Evolutionary conservation across 352 stramenopile genomes (phyloP), one percentile per base, ranked within the genome.

Genomic region (Phytopythium mirpurense): DNA sequence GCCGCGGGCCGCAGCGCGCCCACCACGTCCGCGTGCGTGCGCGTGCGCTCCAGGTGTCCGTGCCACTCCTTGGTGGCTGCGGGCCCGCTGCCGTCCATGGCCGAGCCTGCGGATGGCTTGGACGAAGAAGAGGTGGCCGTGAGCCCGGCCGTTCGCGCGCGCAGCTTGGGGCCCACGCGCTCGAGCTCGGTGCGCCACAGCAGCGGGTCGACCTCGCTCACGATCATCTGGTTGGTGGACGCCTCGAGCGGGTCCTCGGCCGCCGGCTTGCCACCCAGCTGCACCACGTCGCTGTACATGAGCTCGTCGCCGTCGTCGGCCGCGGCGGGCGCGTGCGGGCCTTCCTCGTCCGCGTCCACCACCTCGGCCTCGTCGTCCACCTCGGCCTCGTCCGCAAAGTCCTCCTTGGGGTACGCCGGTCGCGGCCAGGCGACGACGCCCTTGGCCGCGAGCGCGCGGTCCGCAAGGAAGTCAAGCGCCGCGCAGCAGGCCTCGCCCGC

Each of bases 181-280:
- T 93, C 83, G 9, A 93, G 63, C 66, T 93, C 83, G 15, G 77
- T 91, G 53, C 89, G 90, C 83, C 83, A 90, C 18, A 91, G 64
- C 57, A 90, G 48, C 41, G 83, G 83, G 45, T 93, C 69, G 49
- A 93, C 78, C 35, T 86, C 68, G 56, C 80, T 89, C 49, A 90
- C 60, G 67, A 93, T 93, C 77, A 93, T 93, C 57, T 93, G 80
- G 63, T 90, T 79, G 57, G 79, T 85, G 32, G 77, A 89, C 54
- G 88, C 74, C 54, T 91, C 80, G 11, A 90, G 59, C 18, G 62
- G 63, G 19, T 81, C 68, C 21, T 88, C 70, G 0, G 37, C 37
- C 10, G 42, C 26, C 35, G 41, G 59, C n/a, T 41, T 59, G 19
- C 81, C n/a, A n/a, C n/a, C 70, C 11, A 65, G 59, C 21, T 60